A percentile compares a stretch with the other conserved stretches of the same genome.
Evolutionary conservation across 2,329 filamentous ascomycete genomes (phyloP).

Genomic region (Xylariales sp.): DNA sequence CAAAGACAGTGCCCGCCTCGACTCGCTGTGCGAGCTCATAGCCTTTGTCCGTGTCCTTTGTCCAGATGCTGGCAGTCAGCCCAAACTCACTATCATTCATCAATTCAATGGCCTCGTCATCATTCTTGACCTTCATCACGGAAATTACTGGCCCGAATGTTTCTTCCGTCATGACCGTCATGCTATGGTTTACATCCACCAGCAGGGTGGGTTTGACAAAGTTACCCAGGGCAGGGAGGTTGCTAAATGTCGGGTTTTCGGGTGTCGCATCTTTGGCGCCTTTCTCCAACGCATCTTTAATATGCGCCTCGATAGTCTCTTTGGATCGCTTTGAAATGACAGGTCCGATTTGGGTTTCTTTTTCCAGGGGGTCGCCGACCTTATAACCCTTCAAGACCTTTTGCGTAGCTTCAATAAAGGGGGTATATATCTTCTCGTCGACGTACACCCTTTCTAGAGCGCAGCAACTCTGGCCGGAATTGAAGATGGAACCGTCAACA

Average conservation of each 20-base stretch:
- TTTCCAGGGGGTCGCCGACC: conserved; percentile 87
- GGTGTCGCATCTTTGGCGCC: conserved; percentile 89
- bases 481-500: conserved; percentile 95
- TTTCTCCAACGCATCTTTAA: conserved; percentile 83
- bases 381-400: conserved; percentile 84
- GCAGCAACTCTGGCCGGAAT: conserved; percentile 98
- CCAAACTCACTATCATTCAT: conserved; percentile 98
- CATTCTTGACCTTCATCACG: conserved; percentile 84
- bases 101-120: conserved; percentile 81
- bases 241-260: conserved; percentile 79
- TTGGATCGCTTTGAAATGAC: conserved; percentile 86
- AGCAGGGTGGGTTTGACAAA: conserved; percentile 89
- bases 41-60: conserved; percentile 81
- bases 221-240: conserved; percentile 81
- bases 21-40: conserved; percentile 82
- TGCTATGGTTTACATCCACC: conserved; percentile 80
- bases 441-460: conserved; percentile 93
- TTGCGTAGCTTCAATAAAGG: conserved; percentile 82
- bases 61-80: conserved; percentile 97
- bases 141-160: conserved; percentile 95
- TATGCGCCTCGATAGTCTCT: conserved; percentile 79
- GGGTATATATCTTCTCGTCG: conserved; percentile 83
- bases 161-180: conserved; percentile 92
- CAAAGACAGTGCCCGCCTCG: conserved; percentile 94
- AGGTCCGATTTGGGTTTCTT: conserved; percentile 84